A percentile compares a stretch with the other conserved stretches of the same genome.
Conservation (phyloP, 2,329 filamentous ascomycete genomes). For the Alternaria brassicae region DNA sequence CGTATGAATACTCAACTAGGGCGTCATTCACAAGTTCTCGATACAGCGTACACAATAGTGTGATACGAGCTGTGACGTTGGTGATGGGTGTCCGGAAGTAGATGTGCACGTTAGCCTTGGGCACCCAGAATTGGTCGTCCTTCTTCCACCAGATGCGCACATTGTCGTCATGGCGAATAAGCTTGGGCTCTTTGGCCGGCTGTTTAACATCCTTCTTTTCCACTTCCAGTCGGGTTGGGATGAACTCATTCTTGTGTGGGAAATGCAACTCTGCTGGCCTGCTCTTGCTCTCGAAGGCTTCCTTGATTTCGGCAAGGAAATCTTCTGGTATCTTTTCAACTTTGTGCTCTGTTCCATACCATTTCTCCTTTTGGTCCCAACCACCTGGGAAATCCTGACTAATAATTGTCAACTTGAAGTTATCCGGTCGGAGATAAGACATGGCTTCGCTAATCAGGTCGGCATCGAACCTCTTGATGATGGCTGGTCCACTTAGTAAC, state of each 20-base stretch:
- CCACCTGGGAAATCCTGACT: conserved; percentile 83
- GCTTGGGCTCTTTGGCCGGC: conserved; percentile 74
- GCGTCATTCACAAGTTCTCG: conserved; percentile 87
- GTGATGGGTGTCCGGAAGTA: conserved; percentile 80
- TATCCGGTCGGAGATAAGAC: conserved; percentile 79
- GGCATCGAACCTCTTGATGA: conserved; percentile 81
- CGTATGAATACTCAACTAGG: conserved; percentile 91
- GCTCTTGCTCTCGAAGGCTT: conserved; percentile 66
- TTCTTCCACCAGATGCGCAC: conserved; percentile 97
- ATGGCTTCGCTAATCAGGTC: conserved; percentile 77
- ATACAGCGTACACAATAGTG: conserved; percentile 80
- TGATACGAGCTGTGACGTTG: conserved; percentile 78
- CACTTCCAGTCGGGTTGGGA: conserved; percentile 90
- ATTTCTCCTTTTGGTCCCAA: conserved; percentile 90
- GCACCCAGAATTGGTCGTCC: conserved; percentile 98
- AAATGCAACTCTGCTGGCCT: conserved; percentile 78
- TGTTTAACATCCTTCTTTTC: conserved; percentile 90
- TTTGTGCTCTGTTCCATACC: conserved; percentile 96
- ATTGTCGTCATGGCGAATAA: conserved; percentile 83
- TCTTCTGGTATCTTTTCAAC: conserved; percentile 79
- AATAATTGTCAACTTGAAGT: conserved; percentile 83
- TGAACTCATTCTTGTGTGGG: conserved; percentile 93
- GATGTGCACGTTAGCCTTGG: conserved; percentile 86
- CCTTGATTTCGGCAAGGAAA: conserved; percentile 73
- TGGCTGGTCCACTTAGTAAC: conserved; percentile 80